Evolutionary conservation across 768 basidiomycete species (phyloP).

Genomic region (Pleurotus giganteus): DNA sequence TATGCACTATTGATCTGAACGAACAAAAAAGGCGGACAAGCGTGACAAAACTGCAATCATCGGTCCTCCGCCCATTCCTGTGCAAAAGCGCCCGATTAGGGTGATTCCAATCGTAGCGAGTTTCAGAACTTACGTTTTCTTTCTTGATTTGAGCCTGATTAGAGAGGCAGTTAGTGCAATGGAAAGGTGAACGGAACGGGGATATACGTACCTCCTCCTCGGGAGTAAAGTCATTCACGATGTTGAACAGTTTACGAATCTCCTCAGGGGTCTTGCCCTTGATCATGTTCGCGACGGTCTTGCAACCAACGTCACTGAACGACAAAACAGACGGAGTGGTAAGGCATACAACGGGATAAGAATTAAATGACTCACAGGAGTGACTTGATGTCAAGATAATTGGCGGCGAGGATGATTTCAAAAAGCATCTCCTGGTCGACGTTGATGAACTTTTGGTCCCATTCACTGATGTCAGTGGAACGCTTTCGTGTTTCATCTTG

Average conservation of each 20-base stretch:
- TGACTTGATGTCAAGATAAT: conserved; percentile 99
- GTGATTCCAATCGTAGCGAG: conserved; percentile 6
- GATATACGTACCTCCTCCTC: conserved; percentile 83
- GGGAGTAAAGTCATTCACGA: conserved; percentile 96
- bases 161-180: conserved; percentile 11
- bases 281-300: conserved; percentile 99
- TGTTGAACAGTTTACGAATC: conserved; percentile 97
- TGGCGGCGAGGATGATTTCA: conserved; percentile 98
- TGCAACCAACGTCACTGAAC: conserved; percentile 90
- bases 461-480: conserved; percentile 98
- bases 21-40: not conserved
- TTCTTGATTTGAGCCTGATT: conserved; percentile 95
- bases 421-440: conserved; percentile 99
- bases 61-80: conserved; percentile 95
- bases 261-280: conserved; percentile 99
- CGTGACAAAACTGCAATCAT: conserved; percentile 35
- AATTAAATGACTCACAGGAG: conserved; percentile 65
- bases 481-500: conserved; percentile 96
- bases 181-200: conserved; percentile 11
- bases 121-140: conserved; percentile 76
- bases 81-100: conserved; percentile 19
- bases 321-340: conserved; percentile 1
- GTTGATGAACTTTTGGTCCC: conserved; percentile 98
- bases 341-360: conserved; percentile 7
- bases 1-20: conserved; percentile 1